These are phyloP conservation scores for Aureobasidium melanogenum DNA, from an alignment of 2,329 filamentous ascomycete genomes.

Conservation along the genomic window DNA sequence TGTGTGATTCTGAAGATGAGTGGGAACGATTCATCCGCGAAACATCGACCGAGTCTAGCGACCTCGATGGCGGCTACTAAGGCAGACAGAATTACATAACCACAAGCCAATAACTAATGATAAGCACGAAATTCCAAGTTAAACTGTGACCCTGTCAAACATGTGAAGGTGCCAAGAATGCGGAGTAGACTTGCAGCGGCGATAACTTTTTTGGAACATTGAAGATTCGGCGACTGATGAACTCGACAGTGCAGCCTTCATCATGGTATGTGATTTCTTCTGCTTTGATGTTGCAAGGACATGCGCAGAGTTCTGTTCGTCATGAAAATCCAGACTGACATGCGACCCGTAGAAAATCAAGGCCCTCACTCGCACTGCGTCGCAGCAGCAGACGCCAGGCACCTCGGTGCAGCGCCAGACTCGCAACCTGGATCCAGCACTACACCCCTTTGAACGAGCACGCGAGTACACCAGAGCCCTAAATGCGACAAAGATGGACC, in stretches of 20 bases:
- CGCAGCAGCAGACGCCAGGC: constrained; percentile 58
- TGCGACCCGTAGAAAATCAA: constrained; percentile 46
- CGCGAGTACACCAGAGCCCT: constrained; percentile 72
- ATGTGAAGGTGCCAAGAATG: constrained; percentile 3
- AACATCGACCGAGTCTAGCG: not conserved
- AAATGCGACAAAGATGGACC: constrained; percentile 84
- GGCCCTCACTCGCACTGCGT: constrained; percentile 57
- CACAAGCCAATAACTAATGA: not conserved
- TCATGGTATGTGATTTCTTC: not conserved
- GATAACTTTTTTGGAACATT: constrained; percentile 3
- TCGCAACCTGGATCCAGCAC: constrained; percentile 68
- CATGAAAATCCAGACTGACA: not conserved
- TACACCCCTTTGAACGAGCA: constrained; percentile 85
- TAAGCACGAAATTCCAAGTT: not conserved
- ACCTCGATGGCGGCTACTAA: not conserved
- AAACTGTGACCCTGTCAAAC: not conserved
- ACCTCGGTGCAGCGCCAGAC: constrained; percentile 56
- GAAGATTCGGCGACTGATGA: not conserved
- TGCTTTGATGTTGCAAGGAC: not conserved
- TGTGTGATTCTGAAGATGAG: not conserved
- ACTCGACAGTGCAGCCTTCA: not conserved
- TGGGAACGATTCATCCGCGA: not conserved
- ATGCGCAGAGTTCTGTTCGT: not conserved
- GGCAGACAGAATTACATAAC: not conserved
- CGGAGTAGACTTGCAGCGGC: not conserved